phyloP scores from a whole-genome alignment of 371 early-diverging fungal species.

The Mucor circinelloides region DNA sequence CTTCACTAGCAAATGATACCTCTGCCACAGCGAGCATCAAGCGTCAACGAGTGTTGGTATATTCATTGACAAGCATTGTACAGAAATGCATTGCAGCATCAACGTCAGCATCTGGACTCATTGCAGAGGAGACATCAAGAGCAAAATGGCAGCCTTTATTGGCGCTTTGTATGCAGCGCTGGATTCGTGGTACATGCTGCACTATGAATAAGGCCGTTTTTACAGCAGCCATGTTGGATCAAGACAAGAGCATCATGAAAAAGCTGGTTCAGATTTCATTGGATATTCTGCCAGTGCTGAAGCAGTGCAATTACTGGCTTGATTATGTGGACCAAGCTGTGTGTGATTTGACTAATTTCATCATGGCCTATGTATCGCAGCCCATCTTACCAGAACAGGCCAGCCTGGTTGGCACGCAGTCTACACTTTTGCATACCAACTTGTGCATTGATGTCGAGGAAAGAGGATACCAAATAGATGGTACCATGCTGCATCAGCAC shows the following conservation, averaged over 20 bases:
- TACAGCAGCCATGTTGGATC: background rate
- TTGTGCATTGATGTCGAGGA: conserved; percentile 30
- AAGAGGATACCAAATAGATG: conserved; percentile 5
- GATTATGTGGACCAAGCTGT: conserved; percentile 14
- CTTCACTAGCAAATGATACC: background rate
- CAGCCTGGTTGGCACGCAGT: conserved; percentile 2
- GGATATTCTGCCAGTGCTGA: background rate
- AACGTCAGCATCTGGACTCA: background rate
- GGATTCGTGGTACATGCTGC: conserved; percentile 13
- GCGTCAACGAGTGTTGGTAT: background rate
- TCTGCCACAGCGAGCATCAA: background rate
- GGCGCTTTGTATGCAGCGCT: background rate
- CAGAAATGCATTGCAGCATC: background rate
- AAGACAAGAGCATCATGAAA: background rate
- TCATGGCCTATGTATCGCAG: conserved; percentile 27
- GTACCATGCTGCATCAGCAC: background rate
- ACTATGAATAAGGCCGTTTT: background rate
- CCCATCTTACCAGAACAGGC: conserved; percentile 27
- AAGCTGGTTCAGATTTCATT: conserved; percentile 2
- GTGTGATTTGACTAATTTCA: conserved; percentile 20
- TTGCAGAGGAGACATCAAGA: background rate
- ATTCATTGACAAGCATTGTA: conserved; percentile 1
- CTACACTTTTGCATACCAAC: conserved; percentile 3
- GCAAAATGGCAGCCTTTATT: conserved; percentile 10
- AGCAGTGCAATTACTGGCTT: background rate